Conservation (phyloP, 257 asterid species). For the Nicotiana paniculata region DNA sequence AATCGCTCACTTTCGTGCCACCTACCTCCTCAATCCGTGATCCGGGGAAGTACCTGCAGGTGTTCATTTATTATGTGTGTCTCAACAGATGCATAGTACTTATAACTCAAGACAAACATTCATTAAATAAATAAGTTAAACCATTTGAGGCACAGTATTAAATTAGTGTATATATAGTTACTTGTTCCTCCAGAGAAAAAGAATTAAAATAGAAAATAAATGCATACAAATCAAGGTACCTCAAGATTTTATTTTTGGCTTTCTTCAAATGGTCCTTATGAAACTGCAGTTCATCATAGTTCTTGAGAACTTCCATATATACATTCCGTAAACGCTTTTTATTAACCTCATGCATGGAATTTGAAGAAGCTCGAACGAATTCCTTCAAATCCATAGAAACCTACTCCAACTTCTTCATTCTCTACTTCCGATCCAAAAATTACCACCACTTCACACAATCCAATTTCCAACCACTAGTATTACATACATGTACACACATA, state of each 20-base stretch:
- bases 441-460: conserved; percentile 18
- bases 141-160: neutral
- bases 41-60: conserved; percentile 72
- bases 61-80: neutral
- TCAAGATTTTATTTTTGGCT: conserved; percentile 44
- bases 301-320: conserved; percentile 34
- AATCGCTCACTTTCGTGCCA: conserved; percentile 21
- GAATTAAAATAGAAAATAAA: neutral
- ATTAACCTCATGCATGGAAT: conserved; percentile 18
- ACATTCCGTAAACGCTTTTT: conserved; percentile 34
- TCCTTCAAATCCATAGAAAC: conserved; percentile 13
- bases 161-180: neutral
- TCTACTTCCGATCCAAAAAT: conserved; percentile 18
- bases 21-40: conserved; percentile 45
- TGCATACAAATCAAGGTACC: conserved; percentile 28
- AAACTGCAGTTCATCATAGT: conserved; percentile 32
- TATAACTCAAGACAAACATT: neutral
- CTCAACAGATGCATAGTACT: neutral
- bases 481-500: neutral
- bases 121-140: neutral
- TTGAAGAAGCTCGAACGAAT: conserved; percentile 15
- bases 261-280: conserved; percentile 32
- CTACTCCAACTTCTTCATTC: conserved; percentile 15
- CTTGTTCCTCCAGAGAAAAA: neutral
- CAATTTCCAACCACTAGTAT: neutral